phyloP scores from a whole-genome alignment of 768 basidiomycete species.

The Leucocoprinus sp. region DNA sequence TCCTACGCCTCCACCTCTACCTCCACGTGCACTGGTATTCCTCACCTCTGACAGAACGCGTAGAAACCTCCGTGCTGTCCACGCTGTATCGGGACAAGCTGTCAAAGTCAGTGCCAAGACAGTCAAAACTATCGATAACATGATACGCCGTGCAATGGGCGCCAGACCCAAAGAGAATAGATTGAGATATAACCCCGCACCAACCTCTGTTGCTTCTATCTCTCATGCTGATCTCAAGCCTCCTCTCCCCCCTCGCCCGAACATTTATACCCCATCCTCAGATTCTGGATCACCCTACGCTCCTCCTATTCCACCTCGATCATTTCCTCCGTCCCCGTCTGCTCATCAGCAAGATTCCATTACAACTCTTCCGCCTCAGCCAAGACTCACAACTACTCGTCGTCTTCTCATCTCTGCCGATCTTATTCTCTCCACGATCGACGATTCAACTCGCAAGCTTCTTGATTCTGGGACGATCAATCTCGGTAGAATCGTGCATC shows the following conservation, averaged over 20 bases:
- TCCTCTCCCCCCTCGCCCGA: slow-evolving; percentile 7
- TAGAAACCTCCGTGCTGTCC: slow-evolving; percentile 49
- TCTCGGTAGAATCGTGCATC: slow-evolving; percentile 42
- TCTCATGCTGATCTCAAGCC: slow-evolving; percentile 12
- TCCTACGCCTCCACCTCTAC: slow-evolving; percentile 22
- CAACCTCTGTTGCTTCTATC: slow-evolving; percentile 5
- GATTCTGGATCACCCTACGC: slow-evolving; percentile 1
- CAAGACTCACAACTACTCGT: slow-evolving; percentile 34
- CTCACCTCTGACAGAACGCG: slow-evolving; percentile 52
- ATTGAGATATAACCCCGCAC: slow-evolving; percentile 14
- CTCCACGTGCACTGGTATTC: slow-evolving; percentile 45
- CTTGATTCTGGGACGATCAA: slow-evolving; percentile 42
- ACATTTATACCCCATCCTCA: background rate
- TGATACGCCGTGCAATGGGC: slow-evolving; percentile 52
- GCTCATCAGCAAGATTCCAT: slow-evolving; percentile 19
- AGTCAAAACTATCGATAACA: slow-evolving; percentile 46
- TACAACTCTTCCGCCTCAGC: slow-evolving; percentile 25
- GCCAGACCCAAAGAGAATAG: slow-evolving; percentile 28
- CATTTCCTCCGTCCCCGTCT: background rate
- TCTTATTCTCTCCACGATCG: slow-evolving; percentile 55
- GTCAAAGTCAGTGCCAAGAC: slow-evolving; percentile 61
- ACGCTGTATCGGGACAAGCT: slow-evolving; percentile 57
- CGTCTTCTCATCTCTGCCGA: slow-evolving; percentile 56
- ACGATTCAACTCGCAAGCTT: slow-evolving; percentile 46
- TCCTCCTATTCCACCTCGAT: slow-evolving; percentile 8